A percentile compares a stretch with the other conserved stretches of the same genome.
These are phyloP conservation scores for Annulohypoxylon nitens DNA, from an alignment of 495 filamentous ascomycete genomes.

Conservation along the genomic window DNA sequence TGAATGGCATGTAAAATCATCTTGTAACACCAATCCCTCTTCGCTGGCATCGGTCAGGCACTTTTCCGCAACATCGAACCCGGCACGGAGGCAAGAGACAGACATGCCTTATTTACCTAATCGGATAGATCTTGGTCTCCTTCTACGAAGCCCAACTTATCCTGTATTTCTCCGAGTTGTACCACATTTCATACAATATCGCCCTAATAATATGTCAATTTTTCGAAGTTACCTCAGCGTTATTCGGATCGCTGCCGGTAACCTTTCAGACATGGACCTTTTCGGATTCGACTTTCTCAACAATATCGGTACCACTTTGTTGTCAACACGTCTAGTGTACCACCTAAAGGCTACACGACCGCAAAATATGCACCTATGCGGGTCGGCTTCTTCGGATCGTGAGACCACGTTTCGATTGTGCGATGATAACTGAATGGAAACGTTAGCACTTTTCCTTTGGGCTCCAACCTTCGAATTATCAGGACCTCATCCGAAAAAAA, in stretches of 20 bases:
- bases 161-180: slow-evolving; percentile 32
- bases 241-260: slow-evolving; percentile 57
- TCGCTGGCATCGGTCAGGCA: slow-evolving; percentile 18
- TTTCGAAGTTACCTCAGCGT: background rate
- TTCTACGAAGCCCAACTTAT: background rate
- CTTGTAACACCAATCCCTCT: slow-evolving; percentile 29
- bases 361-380: slow-evolving; percentile 52
- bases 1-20: slow-evolving; percentile 38
- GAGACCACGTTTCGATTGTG: background rate
- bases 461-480: no score
- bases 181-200: slow-evolving; percentile 14
- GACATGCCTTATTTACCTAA: slow-evolving; percentile 14
- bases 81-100: slow-evolving; percentile 14
- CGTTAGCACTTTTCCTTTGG: no score
- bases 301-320: slow-evolving; percentile 64
- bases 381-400: slow-evolving; percentile 15
- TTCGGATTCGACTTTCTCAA: slow-evolving; percentile 68
- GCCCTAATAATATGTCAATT: background rate
- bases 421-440: background rate
- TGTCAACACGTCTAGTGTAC: slow-evolving; percentile 69
- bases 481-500: no score
- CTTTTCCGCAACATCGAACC: slow-evolving; percentile 21
- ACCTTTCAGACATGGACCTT: slow-evolving; percentile 64
- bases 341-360: slow-evolving; percentile 66
- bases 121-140: slow-evolving; percentile 1